Base-by-base conservation (phyloP, 352 stramenopile species). In the Phytophthora chlamydospora region DNA sequence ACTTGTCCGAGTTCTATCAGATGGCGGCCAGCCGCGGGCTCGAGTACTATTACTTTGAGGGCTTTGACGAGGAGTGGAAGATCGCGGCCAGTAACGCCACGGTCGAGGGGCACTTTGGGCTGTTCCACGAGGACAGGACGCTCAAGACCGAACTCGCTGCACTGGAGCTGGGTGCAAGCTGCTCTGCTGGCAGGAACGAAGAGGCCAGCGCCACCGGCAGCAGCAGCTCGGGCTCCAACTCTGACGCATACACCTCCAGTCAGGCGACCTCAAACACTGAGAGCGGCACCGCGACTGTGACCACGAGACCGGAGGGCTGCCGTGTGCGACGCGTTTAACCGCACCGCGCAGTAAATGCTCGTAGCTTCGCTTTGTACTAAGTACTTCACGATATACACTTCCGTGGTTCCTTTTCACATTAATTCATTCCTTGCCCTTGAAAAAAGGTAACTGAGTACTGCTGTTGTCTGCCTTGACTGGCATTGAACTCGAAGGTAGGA, bases 1-100 rank as follows among this genome's bases (percentile, higher is more conserved):
- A 89, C 61, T 75, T 93, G 16, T 48, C 71, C n/a, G 67, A 88
- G 40, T 90, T 93, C 42, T 62, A 71, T 41, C 17, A 65, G 3
- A 65, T 86, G 38, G 84, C 82, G 1, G 38, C 47, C 24, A n/a
- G 62, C 33, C 34, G 73, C n/a, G n/a, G 55, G 2, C 79, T 80
- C 72, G 69, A 75, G 39, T 89, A 78, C 68, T 91, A 83, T 66
- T 91, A 89, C 71, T 91, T 90, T 51, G 72, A 74, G 36, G 79
- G 72, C 8, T 90, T 89, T 24, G 83, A 91, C 29, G 73, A 84
- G 48, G 46, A 67, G 35, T 91, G 83, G 83, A 89, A 89, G 63
- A 53, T 72, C 1, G 44, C 21, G 1, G 55, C 76, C 14, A 61
- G 42, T 27, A 67, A 81, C 31, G 65, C 73, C 59, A 78, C 74